A percentile compares a stretch with the other conserved stretches of the same genome.
phyloP scores from a whole-genome alignment of 1,284 basidiomycete species.

The Uromyces viciae-fabae region DNA sequence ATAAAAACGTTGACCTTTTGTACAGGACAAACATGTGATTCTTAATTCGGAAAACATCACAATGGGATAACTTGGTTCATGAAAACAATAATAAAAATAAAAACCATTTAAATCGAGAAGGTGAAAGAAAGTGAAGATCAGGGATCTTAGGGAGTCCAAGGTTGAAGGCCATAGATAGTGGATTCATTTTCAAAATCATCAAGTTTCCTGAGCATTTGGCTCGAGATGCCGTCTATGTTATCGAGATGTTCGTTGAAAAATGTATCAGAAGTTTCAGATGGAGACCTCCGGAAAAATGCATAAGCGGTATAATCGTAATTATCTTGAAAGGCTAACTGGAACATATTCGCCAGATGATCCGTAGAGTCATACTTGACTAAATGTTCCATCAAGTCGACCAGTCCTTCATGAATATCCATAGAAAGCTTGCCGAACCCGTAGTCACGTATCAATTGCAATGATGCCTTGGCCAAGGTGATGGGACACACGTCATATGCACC shows the following conservation, averaged over 20 bases:
- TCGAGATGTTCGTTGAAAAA: not conserved
- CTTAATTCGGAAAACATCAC: no score
- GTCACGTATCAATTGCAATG: slow-evolving; percentile 12
- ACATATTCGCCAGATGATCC: not conserved
- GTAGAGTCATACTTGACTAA: not conserved
- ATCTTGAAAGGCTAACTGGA: slow-evolving; percentile 11
- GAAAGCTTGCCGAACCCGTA: slow-evolving; percentile 27
- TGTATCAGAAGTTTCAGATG: not conserved
- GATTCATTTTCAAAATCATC: not conserved
- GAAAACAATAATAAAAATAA: no score
- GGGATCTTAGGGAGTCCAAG: no score
- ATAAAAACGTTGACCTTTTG: no score
- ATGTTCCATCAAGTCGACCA: slow-evolving; percentile 15
- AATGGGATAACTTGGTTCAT: no score
- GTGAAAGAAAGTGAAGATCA: not conserved
- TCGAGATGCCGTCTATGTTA: not conserved
- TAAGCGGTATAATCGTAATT: not conserved
- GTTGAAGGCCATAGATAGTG: not conserved
- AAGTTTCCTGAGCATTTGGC: not conserved
- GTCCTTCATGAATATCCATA: slow-evolving; percentile 4
- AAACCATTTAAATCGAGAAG: not conserved
- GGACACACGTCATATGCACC: not conserved
- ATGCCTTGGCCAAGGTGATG: not conserved
- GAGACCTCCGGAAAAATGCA: slow-evolving; percentile 12
- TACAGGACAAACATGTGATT: no score